Conservation (phyloP, 1,284 basidiomycete genomes). For the Cryptococcus depauperatus region DNA sequence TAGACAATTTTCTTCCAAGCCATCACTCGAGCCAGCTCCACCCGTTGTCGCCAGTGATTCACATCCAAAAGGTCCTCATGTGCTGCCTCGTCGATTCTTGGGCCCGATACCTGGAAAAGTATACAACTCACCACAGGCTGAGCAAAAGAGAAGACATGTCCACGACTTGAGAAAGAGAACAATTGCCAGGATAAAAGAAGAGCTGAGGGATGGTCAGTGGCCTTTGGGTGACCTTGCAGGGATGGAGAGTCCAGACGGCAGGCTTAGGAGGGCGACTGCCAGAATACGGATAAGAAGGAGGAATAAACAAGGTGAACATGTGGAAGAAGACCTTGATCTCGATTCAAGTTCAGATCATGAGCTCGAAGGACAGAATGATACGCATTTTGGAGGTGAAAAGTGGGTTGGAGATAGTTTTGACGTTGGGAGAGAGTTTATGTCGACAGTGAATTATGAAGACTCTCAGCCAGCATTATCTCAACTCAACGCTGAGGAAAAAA, state of each 20-base stretch:
- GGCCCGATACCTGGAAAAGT: conserved; percentile 34
- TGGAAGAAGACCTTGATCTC: conserved; percentile 13
- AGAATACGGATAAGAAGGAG: conserved; percentile 16
- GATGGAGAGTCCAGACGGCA: neutral
- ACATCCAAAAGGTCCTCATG: conserved; percentile 19
- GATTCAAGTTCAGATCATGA: conserved; percentile 6
- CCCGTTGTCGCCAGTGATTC: conserved; percentile 20
- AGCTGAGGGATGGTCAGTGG: conserved; percentile 1
- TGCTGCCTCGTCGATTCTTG: conserved; percentile 33
- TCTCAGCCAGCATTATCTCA: neutral
- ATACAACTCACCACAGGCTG: conserved; percentile 16
- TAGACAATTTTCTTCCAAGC: neutral
- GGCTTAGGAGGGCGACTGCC: conserved; percentile 9
- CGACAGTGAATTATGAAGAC: neutral
- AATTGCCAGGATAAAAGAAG: conserved; percentile 1
- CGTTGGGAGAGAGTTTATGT: conserved; percentile 36
- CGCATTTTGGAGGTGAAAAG: conserved; percentile 19
- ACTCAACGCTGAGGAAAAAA: neutral
- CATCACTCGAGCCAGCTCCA: conserved; percentile 22
- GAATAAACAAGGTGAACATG: conserved; percentile 7
- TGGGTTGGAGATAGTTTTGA: conserved; percentile 42
- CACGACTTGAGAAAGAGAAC: conserved; percentile 16
- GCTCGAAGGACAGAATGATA: conserved; percentile 6
- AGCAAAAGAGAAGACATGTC: conserved; percentile 18
- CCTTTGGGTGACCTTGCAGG: neutral